Conservation (phyloP, 345 rosid genomes). For the Alliaria petiolata region DNA sequence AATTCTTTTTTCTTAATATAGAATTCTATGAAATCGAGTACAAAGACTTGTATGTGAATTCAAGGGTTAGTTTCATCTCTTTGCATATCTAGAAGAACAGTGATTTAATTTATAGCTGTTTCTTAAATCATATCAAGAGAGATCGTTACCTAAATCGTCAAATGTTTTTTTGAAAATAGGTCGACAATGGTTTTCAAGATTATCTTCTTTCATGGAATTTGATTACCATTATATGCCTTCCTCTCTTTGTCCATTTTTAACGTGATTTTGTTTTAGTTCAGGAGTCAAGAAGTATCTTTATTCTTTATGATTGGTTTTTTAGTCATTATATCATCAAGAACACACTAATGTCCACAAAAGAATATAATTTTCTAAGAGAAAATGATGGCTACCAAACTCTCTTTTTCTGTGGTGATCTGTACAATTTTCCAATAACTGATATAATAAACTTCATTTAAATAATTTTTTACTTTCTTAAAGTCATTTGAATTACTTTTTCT, state of each 20-base stretch:
- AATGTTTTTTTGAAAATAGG: background rate
- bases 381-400: slow-evolving; percentile 22
- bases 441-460: background rate
- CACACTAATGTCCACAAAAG: background rate
- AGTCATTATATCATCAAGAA: slow-evolving; percentile 5
- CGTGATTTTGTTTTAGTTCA: slow-evolving; percentile 1
- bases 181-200: background rate
- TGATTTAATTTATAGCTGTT: background rate
- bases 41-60: background rate
- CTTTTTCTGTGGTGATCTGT: slow-evolving; percentile 1
- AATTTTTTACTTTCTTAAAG: too few species aligned
- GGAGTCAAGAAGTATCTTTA: background rate
- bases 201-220: background rate
- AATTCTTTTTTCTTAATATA: background rate
- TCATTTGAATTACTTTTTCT: background rate
- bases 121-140: background rate
- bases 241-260: background rate
- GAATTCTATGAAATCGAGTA: background rate
- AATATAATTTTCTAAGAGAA: background rate
- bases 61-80: background rate
- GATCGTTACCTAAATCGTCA: background rate
- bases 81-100: background rate
- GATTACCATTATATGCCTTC: background rate
- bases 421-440: background rate
- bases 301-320: background rate